These are phyloP conservation scores for Populus ilicifolia DNA, from an alignment of 345 rosid species.

Conservation along the genomic window DNA sequence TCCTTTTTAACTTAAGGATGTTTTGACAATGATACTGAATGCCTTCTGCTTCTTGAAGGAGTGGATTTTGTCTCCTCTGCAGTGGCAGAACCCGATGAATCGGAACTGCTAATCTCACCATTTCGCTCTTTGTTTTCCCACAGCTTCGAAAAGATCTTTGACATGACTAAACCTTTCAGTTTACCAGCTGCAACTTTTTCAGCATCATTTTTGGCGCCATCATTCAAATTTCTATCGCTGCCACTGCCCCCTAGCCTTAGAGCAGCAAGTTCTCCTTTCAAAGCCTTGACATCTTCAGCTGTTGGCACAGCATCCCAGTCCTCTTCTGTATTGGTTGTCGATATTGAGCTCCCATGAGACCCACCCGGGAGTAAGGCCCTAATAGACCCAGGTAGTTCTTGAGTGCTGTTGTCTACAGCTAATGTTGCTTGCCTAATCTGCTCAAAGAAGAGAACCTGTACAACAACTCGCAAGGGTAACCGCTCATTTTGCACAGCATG, in stretches of 20 bases:
- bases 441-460: slow-evolving; percentile 36
- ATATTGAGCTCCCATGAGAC: slow-evolving; percentile 53
- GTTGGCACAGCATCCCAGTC: slow-evolving; percentile 86
- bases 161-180: slow-evolving; percentile 30
- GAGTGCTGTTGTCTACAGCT: slow-evolving; percentile 44
- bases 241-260: slow-evolving; percentile 31
- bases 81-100: slow-evolving; percentile 3
- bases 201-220: slow-evolving; percentile 24
- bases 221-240: slow-evolving; percentile 23
- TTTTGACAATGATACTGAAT: slow-evolving; percentile 31
- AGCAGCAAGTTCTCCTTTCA: slow-evolving; percentile 61
- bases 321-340: slow-evolving; percentile 74
- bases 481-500: slow-evolving; percentile 36
- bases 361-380: no score
- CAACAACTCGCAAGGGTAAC: slow-evolving; percentile 31
- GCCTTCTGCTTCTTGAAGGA: slow-evolving; percentile 69
- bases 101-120: slow-evolving; percentile 62
- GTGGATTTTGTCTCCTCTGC: slow-evolving; percentile 47
- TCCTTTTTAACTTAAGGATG: no score
- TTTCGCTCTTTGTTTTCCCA: slow-evolving; percentile 59
- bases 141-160: slow-evolving; percentile 54
- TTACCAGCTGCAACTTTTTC: background rate
- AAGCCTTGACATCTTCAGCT: slow-evolving; percentile 61
- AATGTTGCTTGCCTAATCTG: slow-evolving; percentile 22
- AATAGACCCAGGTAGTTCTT: slow-evolving; percentile 51